phyloP scores from a whole-genome alignment of 2,329 filamentous ascomycete genomes.

The Xylariaceae sp. region DNA sequence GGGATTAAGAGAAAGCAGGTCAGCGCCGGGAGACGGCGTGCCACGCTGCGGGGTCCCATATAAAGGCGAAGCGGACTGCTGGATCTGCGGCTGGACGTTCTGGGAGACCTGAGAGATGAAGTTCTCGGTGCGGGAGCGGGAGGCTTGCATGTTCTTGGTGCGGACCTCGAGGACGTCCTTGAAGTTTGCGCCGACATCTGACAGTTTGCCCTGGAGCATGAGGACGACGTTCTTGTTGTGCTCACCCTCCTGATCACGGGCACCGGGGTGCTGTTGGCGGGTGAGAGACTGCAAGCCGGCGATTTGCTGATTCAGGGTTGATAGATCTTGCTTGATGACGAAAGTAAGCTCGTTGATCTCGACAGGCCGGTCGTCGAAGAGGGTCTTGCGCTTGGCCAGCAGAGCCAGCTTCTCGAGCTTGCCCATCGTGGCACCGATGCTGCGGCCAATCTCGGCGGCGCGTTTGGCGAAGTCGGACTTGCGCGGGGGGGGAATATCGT shows the following conservation, averaged over 20 bases:
- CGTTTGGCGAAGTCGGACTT: slow-evolving; percentile 90
- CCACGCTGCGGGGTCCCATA: slow-evolving; percentile 65
- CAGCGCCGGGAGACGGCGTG: slow-evolving; percentile 62
- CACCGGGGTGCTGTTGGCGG: slow-evolving; percentile 68
- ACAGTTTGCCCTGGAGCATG: slow-evolving; percentile 83
- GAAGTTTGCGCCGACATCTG: slow-evolving; percentile 91
- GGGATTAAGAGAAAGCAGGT: slow-evolving; percentile 80
- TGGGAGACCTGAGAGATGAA: slow-evolving; percentile 89
- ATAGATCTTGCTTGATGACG: slow-evolving; percentile 96
- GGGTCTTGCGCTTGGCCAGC: slow-evolving; percentile 89
- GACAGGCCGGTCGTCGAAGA: slow-evolving; percentile 94
- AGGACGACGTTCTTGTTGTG: slow-evolving; percentile 98
- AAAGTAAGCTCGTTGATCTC: slow-evolving; percentile 97
- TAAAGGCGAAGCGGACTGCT: slow-evolving; percentile 77
- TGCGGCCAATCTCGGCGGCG: slow-evolving; percentile 86
- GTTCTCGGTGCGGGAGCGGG: slow-evolving; percentile 86
- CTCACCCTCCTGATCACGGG: slow-evolving; percentile 74
- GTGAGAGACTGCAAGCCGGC: slow-evolving; percentile 75
- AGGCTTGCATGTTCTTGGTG: slow-evolving; percentile 97
- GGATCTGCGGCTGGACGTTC: slow-evolving; percentile 64
- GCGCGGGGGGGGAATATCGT: slow-evolving; percentile 50
- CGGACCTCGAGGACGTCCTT: slow-evolving; percentile 95
- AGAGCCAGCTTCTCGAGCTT: slow-evolving; percentile 93
- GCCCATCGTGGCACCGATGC: slow-evolving; percentile 87
- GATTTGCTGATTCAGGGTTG: slow-evolving; percentile 79